Base-by-base conservation (phyloP, 371 early-diverging fungal species). In the Coemansia sp. region DNA sequence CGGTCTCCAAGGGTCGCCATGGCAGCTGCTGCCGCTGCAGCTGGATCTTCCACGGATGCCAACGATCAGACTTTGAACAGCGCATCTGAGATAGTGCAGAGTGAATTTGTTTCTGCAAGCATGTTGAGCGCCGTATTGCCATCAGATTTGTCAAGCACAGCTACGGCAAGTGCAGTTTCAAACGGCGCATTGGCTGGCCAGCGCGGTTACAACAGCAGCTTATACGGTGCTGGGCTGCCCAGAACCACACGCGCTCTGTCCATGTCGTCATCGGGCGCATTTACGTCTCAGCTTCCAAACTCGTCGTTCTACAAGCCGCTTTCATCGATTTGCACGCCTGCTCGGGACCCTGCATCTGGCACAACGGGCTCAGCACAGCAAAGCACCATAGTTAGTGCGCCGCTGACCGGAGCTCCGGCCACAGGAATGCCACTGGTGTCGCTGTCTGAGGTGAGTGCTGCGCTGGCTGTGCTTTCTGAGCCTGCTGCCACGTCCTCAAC, bases 271-370 rank as follows among this genome's bases (percentile, higher is more conserved):
- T 29, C 69, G 4, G 48, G 56, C n/a, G n/a, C 48, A 7, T 67
- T 76, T 45, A 64, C 61, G 16, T 67, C 72, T 24, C 76, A 76
- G 57, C 56, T 76, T 40, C 72, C 72, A 10, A 76, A 76, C 65
- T 76, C 76, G 51, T 67, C 76, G 42, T 76, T 76, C 64, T 76
- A 64, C 65, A 76, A 76, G 55, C 76, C 76, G 16, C 65, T 76
- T 10, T 64, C 76, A 16, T 76, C 76, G 24, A 76, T 76, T 34
- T 64, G 64, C 34, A 52, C 72, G 21, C 68, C 76, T 0, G 29
- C 56, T 2, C 42, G 59, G 8, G 64, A 65, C 42, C 14, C 65
- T 3, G 26, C 75, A 6, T 56, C 71, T 1, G 52, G 39, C 8
- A 16, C 62, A 4, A 27, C 59, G 2, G 10, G 59, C 34, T 45